Base-by-base conservation (phyloP, 2,329 filamentous ascomycete species). In the Arthroderma sp. region DNA sequence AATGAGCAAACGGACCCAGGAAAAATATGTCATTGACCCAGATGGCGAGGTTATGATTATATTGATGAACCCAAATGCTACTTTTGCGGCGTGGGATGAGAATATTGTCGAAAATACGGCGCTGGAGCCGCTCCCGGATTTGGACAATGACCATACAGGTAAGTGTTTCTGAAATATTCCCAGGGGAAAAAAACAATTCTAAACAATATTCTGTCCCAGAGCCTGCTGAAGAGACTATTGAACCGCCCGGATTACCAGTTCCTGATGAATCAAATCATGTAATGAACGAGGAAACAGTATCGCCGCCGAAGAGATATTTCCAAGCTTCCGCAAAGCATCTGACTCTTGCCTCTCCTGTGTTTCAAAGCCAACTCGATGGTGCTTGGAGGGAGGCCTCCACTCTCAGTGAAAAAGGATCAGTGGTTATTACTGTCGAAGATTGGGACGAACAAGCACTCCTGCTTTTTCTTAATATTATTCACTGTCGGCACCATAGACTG, bases 71-170 rank as follows among this genome's bases (percentile, higher is more conserved):
- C 4, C 44, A 6, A 33, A 38, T 46, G 10, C 15, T 5, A n/a
- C 33, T 38, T 42, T 46, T 34, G 44, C 44, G 27, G 39, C n/a
- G 10, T 46, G 15, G 38, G 29, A 46, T 37, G 38, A 42, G 33
- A 33, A 32, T 31, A 38, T 33, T 22, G 15, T 22, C 15, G 15
- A 22, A 22, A 22, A 22, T 22, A 22, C 15, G 15, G 15, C 15
- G 15, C 15, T 3, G 3, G 15, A 22, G 15, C 15, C 15, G 15
- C 15, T 22, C 15, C 15, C 15, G 15, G 3, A 22, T 22, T 22
- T 22, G 15, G 15, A 22, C 15, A 22, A 22, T 22, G 15, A 22
- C 15, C 15, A 22, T 22, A 22, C 15, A 22, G 15, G 15, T 22
- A 22, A 22, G 15, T 22, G 15, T 22, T 22, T 22, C 15, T 22